Evolutionary conservation across 2,329 filamentous ascomycete genomes (phyloP).

Genomic region (Microascus cirrosus): DNA sequence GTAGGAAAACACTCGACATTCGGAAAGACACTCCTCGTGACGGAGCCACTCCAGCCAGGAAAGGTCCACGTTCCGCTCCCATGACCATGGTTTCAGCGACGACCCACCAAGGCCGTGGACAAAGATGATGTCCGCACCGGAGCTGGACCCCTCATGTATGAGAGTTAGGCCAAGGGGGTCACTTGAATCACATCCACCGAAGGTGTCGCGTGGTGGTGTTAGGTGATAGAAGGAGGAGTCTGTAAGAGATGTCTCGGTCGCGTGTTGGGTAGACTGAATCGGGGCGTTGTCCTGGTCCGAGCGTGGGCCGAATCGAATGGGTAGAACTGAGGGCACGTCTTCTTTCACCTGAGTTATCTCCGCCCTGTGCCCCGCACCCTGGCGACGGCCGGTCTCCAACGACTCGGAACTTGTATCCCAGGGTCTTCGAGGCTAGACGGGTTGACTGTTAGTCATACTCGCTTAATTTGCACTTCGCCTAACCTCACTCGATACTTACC

Average conservation of each 20-base stretch:
- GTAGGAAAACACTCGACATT: not conserved
- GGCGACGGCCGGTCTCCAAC: no score
- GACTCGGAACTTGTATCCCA: no score
- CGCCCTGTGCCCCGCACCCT: no score
- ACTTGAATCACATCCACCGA: not conserved
- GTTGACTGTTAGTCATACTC: no score
- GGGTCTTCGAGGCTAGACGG: no score
- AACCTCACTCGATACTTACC: no score
- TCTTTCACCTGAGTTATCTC: no score
- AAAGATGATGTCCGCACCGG: not conserved
- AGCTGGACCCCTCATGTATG: not conserved
- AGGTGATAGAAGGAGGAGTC: not conserved
- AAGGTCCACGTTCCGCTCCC: not conserved
- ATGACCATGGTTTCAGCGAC: not conserved
- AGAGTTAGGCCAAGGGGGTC: not conserved
- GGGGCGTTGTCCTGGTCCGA: not conserved
- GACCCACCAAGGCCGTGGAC: constrained; percentile 2
- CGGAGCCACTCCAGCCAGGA: not conserved
- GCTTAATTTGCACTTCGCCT: no score
- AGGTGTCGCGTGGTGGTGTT: not conserved
- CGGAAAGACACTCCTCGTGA: not conserved
- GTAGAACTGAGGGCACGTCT: no score
- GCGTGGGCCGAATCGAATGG: no score
- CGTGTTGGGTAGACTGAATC: not conserved
- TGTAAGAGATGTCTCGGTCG: not conserved